A percentile compares a stretch with the other conserved stretches of the same genome.
Evolutionary conservation across 2,329 filamentous ascomycete genomes (phyloP).

Genomic region (Botrytis galanthina): DNA sequence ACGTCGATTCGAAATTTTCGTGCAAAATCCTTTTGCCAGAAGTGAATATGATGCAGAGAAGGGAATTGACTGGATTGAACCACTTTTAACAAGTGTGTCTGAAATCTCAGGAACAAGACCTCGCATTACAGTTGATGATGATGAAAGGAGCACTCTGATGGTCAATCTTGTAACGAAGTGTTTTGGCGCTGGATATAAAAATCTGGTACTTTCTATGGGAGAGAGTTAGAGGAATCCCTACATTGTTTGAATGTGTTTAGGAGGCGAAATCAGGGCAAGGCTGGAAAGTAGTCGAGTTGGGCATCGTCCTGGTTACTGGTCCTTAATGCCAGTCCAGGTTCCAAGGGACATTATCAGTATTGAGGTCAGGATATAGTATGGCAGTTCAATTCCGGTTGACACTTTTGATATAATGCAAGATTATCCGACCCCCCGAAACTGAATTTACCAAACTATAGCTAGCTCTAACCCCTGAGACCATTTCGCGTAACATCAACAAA

Average conservation of each 20-base stretch:
- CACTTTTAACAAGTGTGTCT: not conserved
- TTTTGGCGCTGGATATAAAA: not conserved
- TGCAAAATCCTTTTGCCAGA: not conserved
- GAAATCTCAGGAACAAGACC: not conserved
- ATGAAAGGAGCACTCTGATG: not conserved
- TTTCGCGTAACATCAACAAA: not conserved
- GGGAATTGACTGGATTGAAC: not conserved
- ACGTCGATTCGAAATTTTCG: not conserved
- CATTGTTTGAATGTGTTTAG: not conserved
- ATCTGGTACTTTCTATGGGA: not conserved
- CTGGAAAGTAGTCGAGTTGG: not conserved
- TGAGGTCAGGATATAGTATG: not conserved
- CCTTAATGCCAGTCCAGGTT: not conserved
- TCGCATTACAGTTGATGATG: not conserved
- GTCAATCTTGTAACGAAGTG: not conserved
- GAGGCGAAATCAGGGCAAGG: not conserved
- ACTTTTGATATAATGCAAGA: not conserved
- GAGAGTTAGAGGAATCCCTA: not conserved
- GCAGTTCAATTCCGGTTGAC: not conserved
- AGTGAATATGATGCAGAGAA: not conserved
- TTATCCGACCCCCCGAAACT: not conserved
- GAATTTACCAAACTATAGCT: not conserved
- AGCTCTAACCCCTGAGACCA: not conserved
- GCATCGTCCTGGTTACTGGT: not conserved
- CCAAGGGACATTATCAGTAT: not conserved